Base-by-base conservation (phyloP, 805 yeast genomes). In the Candida ovalis region DNA sequence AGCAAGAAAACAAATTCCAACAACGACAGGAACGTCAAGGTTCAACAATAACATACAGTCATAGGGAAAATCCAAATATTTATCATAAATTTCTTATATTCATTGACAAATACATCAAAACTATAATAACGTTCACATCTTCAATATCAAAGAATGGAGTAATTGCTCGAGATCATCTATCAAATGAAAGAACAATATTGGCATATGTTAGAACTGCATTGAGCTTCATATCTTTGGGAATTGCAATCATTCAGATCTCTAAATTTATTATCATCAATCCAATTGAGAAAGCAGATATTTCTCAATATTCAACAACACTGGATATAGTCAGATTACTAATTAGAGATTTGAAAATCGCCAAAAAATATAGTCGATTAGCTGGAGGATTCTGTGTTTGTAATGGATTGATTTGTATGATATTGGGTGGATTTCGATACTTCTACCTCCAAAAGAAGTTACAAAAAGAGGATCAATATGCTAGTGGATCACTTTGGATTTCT, bases 161-260 rank as follows among this genome's bases (percentile, higher is more conserved):
- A 0, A 76, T 72, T 13, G 81, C 82, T 1, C 67, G 84, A 59
- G 84, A 79, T 56, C 82, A 79, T 54, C 50, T 81, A 67, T 82
- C 87, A 7, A 81, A 80, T 54, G 86, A 82, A 54, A 64, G 87
- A 51, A 81, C 86, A 1, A 73, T 75, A 35, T 60, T 82, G 10
- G 85, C 86, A 0, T 82, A 84, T 77, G 55, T 77, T 13, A 67
- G 86, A 43, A 81, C 86, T 0, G 70, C 81, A 1, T 56, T 81
- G 24, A 74, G 75, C 21, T 69, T 80, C 45, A 65, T 77, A 3
- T 68, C 82, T 1, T 69, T 78, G 9, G 86, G 86, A 0, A 69
- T 81, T 9, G 80, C 77, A 6, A 70, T 78, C 4, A 66, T 81
- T 0, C 85, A 80, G 55, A 62, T 82, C 43, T 72, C 78, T 53